These are phyloP conservation scores for Oryza rufipogon DNA, from an alignment of 176 grass and related monocot genomes.

Conservation along the genomic window DNA sequence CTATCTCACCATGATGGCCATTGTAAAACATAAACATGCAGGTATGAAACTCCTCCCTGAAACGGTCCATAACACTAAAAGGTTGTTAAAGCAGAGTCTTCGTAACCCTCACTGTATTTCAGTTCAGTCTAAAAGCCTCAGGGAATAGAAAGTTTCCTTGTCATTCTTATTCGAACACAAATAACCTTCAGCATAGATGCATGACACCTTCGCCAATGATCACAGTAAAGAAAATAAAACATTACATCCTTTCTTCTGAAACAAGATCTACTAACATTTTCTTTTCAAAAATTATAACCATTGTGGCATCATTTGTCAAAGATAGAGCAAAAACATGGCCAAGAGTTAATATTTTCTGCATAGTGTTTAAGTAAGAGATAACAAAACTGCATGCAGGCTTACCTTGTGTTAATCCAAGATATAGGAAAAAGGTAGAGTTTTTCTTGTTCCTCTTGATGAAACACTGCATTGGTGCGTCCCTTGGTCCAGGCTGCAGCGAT, in stretches of 20 bases:
- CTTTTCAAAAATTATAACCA: neutral
- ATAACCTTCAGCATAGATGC: neutral
- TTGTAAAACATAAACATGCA: neutral
- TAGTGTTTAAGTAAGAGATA: neutral
- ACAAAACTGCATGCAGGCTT: neutral
- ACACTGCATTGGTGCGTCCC: conserved; percentile 56
- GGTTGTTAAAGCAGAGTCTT: neutral
- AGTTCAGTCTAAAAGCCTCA: neutral
- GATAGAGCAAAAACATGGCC: neutral
- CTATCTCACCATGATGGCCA: neutral
- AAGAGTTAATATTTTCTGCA: conserved; percentile 1
- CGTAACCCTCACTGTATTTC: neutral
- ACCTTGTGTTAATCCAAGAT: conserved; percentile 68
- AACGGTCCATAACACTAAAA: neutral
- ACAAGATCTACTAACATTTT: neutral
- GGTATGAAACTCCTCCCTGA: neutral
- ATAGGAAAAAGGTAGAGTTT: conserved; percentile 61
- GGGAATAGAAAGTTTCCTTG: neutral
- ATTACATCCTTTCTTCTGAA: neutral
- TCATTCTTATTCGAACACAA: neutral
- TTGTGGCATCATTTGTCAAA: neutral
- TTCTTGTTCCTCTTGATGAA: conserved; percentile 73
- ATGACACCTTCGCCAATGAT: neutral
- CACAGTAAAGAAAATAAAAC: neutral
- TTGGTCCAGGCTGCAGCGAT: conserved; percentile 59